Percentiles rank a stretch among this genome's conserved stretches.
Evolutionary conservation across 768 basidiomycete genomes (phyloP).

Genomic region (Leccinum rimulosum): DNA sequence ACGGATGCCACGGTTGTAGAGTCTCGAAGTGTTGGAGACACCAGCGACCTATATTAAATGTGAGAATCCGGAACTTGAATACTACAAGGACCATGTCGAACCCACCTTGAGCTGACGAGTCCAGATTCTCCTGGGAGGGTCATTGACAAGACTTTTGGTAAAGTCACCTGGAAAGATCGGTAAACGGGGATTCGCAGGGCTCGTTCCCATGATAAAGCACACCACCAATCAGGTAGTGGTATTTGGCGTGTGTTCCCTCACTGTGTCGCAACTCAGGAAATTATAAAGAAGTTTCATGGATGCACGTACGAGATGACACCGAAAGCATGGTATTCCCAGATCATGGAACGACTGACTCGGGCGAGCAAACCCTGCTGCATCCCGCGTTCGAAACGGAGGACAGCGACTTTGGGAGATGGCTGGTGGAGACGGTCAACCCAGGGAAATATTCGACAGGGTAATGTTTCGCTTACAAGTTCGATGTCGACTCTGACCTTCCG

Average conservation of each 20-base stretch:
- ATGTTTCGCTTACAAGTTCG: constrained; percentile 54
- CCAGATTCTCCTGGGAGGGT: constrained; percentile 72
- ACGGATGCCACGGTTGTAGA: constrained; percentile 80
- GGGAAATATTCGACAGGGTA: constrained; percentile 10
- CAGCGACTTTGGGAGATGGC: constrained; percentile 78
- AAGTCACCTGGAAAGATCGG: constrained; percentile 54
- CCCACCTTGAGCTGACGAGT: constrained; percentile 75
- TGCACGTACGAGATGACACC: constrained; percentile 67
- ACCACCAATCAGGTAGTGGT: constrained; percentile 80
- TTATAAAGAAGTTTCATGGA: background rate
- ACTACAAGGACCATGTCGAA: constrained; percentile 1
- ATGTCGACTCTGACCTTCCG: constrained; percentile 72
- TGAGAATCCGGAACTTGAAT: constrained; percentile 4
- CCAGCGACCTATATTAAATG: constrained; percentile 58
- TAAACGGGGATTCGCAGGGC: background rate
- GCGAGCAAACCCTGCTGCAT: constrained; percentile 83
- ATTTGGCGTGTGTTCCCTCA: constrained; percentile 68
- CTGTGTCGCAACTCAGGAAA: constrained; percentile 34
- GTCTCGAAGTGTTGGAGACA: constrained; percentile 73
- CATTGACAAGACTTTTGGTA: constrained; percentile 64
- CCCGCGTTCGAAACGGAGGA: constrained; percentile 76
- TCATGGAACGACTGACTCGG: constrained; percentile 66
- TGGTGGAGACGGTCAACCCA: constrained; percentile 27
- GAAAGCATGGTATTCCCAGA: constrained; percentile 83
- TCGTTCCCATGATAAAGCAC: constrained; percentile 38